Evolutionary conservation across 2,329 filamentous ascomycete genomes (phyloP).

Genomic region (Cladophialophora immunda): DNA sequence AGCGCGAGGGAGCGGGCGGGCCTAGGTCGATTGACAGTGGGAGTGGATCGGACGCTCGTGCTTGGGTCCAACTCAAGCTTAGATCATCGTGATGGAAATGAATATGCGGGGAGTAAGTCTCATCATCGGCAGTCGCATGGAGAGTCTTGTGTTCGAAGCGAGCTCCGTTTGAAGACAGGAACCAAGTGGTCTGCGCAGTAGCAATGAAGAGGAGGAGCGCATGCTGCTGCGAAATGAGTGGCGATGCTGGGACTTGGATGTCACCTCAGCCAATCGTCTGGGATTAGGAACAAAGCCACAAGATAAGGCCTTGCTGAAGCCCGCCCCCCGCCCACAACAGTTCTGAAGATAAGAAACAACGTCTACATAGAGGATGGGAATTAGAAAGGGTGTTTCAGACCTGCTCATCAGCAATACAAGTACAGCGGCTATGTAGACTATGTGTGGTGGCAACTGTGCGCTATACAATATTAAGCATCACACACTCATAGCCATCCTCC

Average conservation of each 20-base stretch:
- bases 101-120: not conserved
- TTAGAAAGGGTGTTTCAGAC: not conserved
- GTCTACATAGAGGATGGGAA: not conserved
- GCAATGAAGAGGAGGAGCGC: slow-evolving; percentile 3
- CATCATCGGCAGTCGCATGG: not conserved
- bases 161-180: not conserved
- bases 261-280: not conserved
- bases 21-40: not conserved
- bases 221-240: not conserved
- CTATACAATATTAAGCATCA: slow-evolving; percentile 10
- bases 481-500: not conserved
- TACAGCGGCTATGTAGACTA: slow-evolving; percentile 10
- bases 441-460: not conserved
- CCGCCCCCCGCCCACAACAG: not conserved
- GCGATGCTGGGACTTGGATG: not conserved
- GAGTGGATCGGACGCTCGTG: not conserved
- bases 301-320: not conserved
- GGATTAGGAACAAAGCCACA: not conserved
- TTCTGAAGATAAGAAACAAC: not conserved
- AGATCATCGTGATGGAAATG: slow-evolving; percentile 6
- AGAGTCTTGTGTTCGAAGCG: not conserved
- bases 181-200: not conserved
- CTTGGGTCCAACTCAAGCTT: not conserved
- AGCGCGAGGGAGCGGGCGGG: slow-evolving; percentile 1
- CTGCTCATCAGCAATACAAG: not conserved